phyloP scores from a whole-genome alignment of 139 green algal species.

The Picochlorum sp. region DNA sequence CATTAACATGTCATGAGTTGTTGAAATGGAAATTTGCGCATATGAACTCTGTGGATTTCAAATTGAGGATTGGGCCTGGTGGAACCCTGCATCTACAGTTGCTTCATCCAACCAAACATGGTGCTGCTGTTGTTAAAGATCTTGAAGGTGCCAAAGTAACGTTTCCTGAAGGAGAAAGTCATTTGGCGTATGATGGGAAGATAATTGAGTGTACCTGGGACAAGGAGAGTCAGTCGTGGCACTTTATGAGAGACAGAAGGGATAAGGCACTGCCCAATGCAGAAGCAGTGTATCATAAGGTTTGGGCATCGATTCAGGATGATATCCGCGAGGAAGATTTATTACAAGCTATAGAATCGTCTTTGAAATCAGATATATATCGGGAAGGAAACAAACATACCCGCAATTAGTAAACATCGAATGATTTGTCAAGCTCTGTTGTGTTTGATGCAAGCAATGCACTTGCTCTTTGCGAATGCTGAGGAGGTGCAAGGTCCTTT shows the following conservation, averaged over 20 bases:
- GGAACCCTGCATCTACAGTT: conserved; percentile 13
- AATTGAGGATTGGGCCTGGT: conserved; percentile 23
- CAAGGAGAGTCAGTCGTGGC: conserved; percentile 43
- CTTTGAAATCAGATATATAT: conserved; percentile 15
- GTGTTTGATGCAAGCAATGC: conserved; percentile 44
- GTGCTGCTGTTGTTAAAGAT: background rate
- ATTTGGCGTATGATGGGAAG: conserved; percentile 26
- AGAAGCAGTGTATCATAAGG: conserved; percentile 61
- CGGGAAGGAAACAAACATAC: conserved; percentile 3
- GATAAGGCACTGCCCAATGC: conserved; percentile 84
- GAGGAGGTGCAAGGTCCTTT: conserved; percentile 43
- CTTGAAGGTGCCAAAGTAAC: conserved; percentile 22
- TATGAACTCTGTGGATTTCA: conserved; percentile 96
- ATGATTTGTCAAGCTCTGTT: conserved; percentile 30
- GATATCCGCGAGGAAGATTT: conserved; percentile 40
- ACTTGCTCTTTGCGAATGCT: conserved; percentile 40
- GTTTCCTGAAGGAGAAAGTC: conserved; percentile 28
- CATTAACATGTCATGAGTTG: conserved; percentile 72
- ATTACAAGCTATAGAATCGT: conserved; percentile 17
- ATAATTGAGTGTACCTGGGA: conserved; percentile 83
- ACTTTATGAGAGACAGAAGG: conserved; percentile 68
- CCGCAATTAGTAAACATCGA: conserved; percentile 35
- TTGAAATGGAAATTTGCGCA: conserved; percentile 97
- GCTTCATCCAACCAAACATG: conserved; percentile 7
- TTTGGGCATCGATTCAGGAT: conserved; percentile 34